These are phyloP conservation scores for Coemansia sp. DNA, from an alignment of 192 early-diverging fungal genomes.

Conservation along the genomic window DNA sequence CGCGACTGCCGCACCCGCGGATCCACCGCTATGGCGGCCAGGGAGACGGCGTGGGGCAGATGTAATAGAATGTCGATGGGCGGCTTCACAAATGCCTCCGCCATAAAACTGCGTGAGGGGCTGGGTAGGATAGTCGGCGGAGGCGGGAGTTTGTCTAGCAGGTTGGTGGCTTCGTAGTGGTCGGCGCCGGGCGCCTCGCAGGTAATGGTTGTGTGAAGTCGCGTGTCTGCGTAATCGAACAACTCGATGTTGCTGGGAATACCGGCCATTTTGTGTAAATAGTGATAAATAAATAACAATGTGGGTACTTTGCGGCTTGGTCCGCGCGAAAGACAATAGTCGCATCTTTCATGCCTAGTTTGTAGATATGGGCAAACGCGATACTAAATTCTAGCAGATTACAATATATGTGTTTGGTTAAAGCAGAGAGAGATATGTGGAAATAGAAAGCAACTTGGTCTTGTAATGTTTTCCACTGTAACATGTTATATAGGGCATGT, in stretches of 20 bases:
- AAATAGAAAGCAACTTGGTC: neutral
- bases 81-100: conserved; percentile 32
- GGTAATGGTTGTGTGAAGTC: conserved; percentile 2
- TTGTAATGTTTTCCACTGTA: no score
- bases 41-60: conserved; percentile 8
- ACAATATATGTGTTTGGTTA: no score
- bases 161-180: conserved; percentile 14
- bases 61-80: conserved; percentile 15
- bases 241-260: conserved; percentile 10
- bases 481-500: neutral
- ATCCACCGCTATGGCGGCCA: conserved; percentile 18
- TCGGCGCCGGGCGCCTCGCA: conserved; percentile 15
- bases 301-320: neutral
- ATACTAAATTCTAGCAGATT: neutral
- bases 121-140: neutral
- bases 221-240: conserved; percentile 29
- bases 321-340: neutral
- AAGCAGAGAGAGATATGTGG: neutral
- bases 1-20: conserved; percentile 15
- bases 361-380: neutral
- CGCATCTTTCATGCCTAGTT: neutral
- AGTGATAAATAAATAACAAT: neutral
- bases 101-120: conserved; percentile 8
- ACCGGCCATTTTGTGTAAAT: neutral
- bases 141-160: neutral